A percentile compares a stretch with the other conserved stretches of the same genome.
Evolutionary conservation across 1,284 basidiomycete species (phyloP).

Genomic region (Sutorius eximius): DNA sequence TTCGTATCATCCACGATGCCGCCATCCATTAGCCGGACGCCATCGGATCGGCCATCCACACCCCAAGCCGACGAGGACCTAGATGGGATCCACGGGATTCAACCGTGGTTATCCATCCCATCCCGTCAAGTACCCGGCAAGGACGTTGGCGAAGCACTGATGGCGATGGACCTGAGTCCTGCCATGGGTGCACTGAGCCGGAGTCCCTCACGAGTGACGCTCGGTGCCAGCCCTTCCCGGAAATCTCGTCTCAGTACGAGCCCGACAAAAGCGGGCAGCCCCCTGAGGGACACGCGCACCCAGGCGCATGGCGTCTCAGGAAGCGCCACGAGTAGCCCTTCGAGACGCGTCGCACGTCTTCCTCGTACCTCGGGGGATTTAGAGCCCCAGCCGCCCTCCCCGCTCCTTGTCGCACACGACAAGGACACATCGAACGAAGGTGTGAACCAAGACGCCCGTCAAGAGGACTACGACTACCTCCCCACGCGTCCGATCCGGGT

Average conservation of each 20-base stretch:
- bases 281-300: slow-evolving; percentile 16
- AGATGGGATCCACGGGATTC: slow-evolving; percentile 18
- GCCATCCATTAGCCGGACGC: slow-evolving; percentile 5
- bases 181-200: slow-evolving; percentile 16
- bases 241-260: slow-evolving; percentile 28
- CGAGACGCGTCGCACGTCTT: slow-evolving; percentile 23
- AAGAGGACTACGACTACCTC: slow-evolving; percentile 12
- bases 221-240: slow-evolving; percentile 25
- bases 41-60: slow-evolving; percentile 23
- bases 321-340: slow-evolving; percentile 28
- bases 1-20: slow-evolving; percentile 4
- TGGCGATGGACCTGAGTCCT: slow-evolving; percentile 40
- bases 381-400: slow-evolving; percentile 8
- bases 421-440: not conserved
- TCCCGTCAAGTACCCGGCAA: slow-evolving; percentile 15
- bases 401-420: not conserved
- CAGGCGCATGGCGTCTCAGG: slow-evolving; percentile 9
- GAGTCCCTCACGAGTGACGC: slow-evolving; percentile 27
- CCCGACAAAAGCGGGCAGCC: slow-evolving; percentile 22
- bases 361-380: slow-evolving; percentile 24
- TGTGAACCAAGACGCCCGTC: not conserved
- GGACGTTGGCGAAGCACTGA: slow-evolving; percentile 36
- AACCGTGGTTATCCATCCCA: slow-evolving; percentile 36
- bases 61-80: slow-evolving; percentile 18
- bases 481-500: slow-evolving; percentile 36